Conservation (phyloP, 768 basidiomycete genomes). For the Lentinula aciculospora region DNA sequence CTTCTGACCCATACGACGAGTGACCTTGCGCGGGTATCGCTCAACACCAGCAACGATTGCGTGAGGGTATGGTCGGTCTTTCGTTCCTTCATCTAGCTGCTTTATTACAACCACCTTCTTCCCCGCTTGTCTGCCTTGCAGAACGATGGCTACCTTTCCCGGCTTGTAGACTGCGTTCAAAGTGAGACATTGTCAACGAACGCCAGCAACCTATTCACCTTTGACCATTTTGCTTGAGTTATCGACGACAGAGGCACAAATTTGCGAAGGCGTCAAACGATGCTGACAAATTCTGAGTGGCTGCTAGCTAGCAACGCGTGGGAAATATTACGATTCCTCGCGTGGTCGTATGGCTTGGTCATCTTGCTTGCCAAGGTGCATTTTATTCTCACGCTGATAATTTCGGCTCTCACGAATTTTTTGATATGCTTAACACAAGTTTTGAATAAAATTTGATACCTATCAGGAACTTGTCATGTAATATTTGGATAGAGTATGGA, state of each 20-base stretch:
- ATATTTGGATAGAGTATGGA: too few relatives aligned
- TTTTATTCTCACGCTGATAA: too few relatives aligned
- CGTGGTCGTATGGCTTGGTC: too few relatives aligned
- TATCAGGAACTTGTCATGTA: too few relatives aligned
- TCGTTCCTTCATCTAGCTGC: conserved; percentile 94
- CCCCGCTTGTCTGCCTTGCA: conserved; percentile 98
- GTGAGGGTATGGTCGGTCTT: conserved; percentile 94
- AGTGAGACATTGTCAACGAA: conserved; percentile 11
- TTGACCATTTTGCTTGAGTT: conserved; percentile 43
- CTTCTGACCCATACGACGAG: conserved; percentile 96
- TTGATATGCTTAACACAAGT: too few relatives aligned
- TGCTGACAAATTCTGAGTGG: neutral
- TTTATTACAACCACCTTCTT: conserved; percentile 99
- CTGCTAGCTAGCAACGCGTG: neutral
- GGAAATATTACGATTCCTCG: too few relatives aligned
- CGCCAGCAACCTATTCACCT: conserved; percentile 30
- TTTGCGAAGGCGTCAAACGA: neutral
- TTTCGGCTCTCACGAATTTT: too few relatives aligned
- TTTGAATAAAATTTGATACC: too few relatives aligned
- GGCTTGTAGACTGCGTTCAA: conserved; percentile 76
- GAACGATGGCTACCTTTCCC: conserved; percentile 96
- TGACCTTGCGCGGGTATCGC: conserved; percentile 97
- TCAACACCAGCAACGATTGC: conserved; percentile 98
- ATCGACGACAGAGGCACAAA: neutral
- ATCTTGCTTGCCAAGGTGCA: too few relatives aligned